phyloP scores from a whole-genome alignment of 805 yeast species.

The Spencermartinsiella europaea region DNA sequence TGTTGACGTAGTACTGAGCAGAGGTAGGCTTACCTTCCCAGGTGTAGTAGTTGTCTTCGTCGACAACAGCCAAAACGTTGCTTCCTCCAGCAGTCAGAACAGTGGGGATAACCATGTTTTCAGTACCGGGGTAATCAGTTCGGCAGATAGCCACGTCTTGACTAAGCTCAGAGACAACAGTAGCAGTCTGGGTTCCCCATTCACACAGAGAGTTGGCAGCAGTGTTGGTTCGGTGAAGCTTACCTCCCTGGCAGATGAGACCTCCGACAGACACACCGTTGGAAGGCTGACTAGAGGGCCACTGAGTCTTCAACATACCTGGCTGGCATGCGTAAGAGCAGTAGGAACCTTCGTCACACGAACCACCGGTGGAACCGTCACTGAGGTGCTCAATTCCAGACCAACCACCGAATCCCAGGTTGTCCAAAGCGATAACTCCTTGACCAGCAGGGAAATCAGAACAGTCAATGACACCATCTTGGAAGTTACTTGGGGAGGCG shows the following conservation, averaged over 20 bases:
- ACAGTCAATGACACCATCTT: conserved; percentile 70
- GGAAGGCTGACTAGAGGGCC: conserved; percentile 86
- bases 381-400: conserved; percentile 60
- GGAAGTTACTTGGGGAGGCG: conserved; percentile 57
- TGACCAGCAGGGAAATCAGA: conserved; percentile 69
- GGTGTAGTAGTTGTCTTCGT: conserved; percentile 67
- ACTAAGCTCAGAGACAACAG: conserved; percentile 57
- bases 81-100: conserved; percentile 62
- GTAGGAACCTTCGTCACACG: conserved; percentile 84
- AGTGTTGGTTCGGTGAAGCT: conserved; percentile 74
- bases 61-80: conserved; percentile 71
- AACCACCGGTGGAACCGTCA: conserved; percentile 49
- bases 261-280: conserved; percentile 95
- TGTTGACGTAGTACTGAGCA: conserved; percentile 94
- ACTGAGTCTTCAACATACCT: conserved; percentile 98
- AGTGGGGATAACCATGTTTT: conserved; percentile 96
- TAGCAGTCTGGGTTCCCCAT: conserved; percentile 74
- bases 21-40: conserved; percentile 84
- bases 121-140: conserved; percentile 99
- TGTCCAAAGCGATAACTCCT: conserved; percentile 74
- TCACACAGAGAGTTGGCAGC: conserved; percentile 68
- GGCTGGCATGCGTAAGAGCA: conserved; percentile 98
- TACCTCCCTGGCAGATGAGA: conserved; percentile 76
- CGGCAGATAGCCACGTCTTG: conserved; percentile 85
- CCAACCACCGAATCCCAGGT: conserved; percentile 77